A percentile compares a stretch with the other conserved stretches of the same genome.
phyloP scores from a whole-genome alignment of 2,329 filamentous ascomycete species.

The Microdochium trichocladiopsis region DNA sequence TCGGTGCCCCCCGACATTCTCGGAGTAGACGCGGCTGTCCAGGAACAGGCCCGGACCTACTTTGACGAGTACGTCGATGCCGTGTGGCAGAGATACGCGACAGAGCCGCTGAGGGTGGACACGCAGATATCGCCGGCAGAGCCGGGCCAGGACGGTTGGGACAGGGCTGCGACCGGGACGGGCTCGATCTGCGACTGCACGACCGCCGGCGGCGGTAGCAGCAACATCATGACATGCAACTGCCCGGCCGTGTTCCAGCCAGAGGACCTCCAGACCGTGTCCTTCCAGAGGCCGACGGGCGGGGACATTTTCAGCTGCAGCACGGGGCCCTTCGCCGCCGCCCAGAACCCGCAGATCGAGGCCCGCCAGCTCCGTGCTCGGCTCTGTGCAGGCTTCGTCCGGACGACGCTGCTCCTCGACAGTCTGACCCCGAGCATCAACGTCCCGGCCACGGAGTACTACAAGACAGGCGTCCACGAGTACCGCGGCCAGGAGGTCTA shows the following conservation, averaged over 20 bases:
- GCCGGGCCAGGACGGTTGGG: conserved; percentile 1
- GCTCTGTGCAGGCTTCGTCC: conserved; percentile 38
- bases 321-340: conserved; percentile 31
- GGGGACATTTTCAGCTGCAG: conserved; percentile 40
- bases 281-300: conserved; percentile 30
- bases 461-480: too few species aligned
- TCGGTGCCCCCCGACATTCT: conserved; percentile 15
- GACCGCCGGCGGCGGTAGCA: conserved; percentile 19
- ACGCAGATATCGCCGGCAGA: conserved; percentile 19
- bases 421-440: conserved; percentile 29
- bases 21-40: neutral
- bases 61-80: conserved; percentile 33
- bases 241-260: neutral
- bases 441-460: conserved; percentile 28
- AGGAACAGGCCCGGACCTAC: conserved; percentile 17
- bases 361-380: conserved; percentile 30
- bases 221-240: conserved; percentile 19
- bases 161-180: conserved; percentile 12
- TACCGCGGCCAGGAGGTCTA: too few species aligned
- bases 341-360: conserved; percentile 16
- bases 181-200: conserved; percentile 6
- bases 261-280: conserved; percentile 24
- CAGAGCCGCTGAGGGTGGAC: conserved; percentile 27
- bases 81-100: conserved; percentile 31
- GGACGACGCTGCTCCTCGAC: conserved; percentile 34